Conservation (phyloP, 2,329 filamentous ascomycete genomes). For the Ceratocystis huliohia region DNA sequence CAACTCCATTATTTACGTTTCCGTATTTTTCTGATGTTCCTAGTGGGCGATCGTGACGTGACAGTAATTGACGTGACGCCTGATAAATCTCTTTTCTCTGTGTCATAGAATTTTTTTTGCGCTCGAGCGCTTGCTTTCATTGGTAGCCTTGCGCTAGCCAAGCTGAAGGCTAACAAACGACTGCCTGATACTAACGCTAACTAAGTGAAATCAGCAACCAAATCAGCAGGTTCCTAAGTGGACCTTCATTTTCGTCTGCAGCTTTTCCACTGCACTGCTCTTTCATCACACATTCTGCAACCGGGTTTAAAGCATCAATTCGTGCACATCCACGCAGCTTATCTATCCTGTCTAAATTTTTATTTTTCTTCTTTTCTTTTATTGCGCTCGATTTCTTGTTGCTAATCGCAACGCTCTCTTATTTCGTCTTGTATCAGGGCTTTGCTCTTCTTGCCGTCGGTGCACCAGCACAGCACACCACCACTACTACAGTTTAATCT, state of each 20-base stretch:
- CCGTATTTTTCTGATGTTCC: background rate
- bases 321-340: too few species aligned
- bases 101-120: background rate
- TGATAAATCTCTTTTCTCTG: background rate
- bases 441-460: background rate
- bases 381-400: background rate
- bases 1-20: background rate
- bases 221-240: background rate
- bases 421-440: constrained; percentile 1
- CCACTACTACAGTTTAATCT: background rate
- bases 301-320: background rate
- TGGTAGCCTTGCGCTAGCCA: constrained; percentile 9
- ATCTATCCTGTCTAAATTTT: too few species aligned
- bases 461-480: background rate
- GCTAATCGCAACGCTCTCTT: background rate
- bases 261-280: background rate
- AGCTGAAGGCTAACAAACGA: background rate
- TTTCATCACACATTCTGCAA: background rate
- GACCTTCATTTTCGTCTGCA: constrained; percentile 4
- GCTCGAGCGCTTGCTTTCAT: background rate
- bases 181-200: too few species aligned
- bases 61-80: background rate
- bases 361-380: background rate
- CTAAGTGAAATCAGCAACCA: background rate
- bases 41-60: background rate